Conservation (phyloP, 305 asterid species). For the Ajuga reptans region DNA sequence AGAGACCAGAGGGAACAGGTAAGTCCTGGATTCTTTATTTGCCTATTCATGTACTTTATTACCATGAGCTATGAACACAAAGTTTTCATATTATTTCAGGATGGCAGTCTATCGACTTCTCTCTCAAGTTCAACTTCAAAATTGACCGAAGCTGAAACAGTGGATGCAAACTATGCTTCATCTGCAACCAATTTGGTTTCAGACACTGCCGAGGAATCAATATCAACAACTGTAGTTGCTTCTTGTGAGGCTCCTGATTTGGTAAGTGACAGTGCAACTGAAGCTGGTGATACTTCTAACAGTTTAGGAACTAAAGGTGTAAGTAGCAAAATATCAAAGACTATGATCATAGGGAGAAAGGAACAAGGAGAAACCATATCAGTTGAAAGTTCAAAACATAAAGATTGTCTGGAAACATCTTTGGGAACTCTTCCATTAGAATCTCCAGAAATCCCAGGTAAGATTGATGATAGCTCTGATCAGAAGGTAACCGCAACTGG, state of each 20-base stretch:
- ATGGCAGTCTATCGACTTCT: conserved; percentile 24
- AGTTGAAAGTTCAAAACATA: conserved; percentile 19
- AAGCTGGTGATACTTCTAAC: conserved; percentile 17
- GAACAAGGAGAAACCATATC: conserved; percentile 29
- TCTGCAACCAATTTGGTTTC: conserved; percentile 23
- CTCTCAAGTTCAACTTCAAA: conserved; percentile 38
- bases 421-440: conserved; percentile 27
- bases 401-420: conserved; percentile 24
- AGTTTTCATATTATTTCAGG: conserved; percentile 32
- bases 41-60: conserved; percentile 14
- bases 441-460: conserved; percentile 22
- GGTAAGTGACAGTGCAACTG: conserved; percentile 19
- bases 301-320: conserved; percentile 20
- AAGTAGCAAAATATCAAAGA: conserved; percentile 23
- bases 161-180: conserved; percentile 29
- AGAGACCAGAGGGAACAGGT: conserved; percentile 40
- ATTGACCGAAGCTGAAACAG: conserved; percentile 23
- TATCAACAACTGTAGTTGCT: conserved; percentile 23
- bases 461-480: conserved; percentile 26
- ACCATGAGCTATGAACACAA: conserved; percentile 12
- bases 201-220: conserved; percentile 26
- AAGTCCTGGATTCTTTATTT: conserved; percentile 19
- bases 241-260: conserved; percentile 25
- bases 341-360: conserved; percentile 20
- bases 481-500: conserved; percentile 25